phyloP scores from a whole-genome alignment of 2,329 filamentous ascomycete genomes.

The Colletotrichum sp. region DNA sequence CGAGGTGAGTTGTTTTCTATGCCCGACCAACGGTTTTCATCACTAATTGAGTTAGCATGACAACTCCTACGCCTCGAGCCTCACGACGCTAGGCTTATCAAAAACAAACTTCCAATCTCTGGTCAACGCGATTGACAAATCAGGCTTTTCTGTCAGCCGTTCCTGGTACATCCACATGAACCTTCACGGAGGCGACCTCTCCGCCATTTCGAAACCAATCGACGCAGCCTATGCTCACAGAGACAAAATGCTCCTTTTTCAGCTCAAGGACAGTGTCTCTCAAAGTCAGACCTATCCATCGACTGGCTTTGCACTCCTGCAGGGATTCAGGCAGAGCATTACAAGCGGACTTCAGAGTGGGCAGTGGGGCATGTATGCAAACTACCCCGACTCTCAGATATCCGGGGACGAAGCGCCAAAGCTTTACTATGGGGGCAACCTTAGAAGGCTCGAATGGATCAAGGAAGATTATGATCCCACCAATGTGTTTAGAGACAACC shows the following conservation, averaged over 20 bases:
- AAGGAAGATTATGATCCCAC: constrained; percentile 44
- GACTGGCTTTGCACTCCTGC: constrained; percentile 32
- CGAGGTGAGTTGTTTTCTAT: background rate
- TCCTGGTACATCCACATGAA: constrained; percentile 40
- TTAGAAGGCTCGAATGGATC: constrained; percentile 38
- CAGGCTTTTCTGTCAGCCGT: constrained; percentile 22
- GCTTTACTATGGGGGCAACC: constrained; percentile 50
- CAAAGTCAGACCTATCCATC: constrained; percentile 31
- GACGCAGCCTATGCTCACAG: constrained; percentile 43
- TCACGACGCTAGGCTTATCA: constrained; percentile 29
- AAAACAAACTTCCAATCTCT: constrained; percentile 26
- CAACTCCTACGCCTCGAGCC: constrained; percentile 33
- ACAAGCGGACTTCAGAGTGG: constrained; percentile 36
- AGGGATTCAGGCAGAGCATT: constrained; percentile 45
- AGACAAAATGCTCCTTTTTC: constrained; percentile 53
- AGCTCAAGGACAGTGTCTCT: constrained; percentile 48
- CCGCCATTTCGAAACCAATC: constrained; percentile 33
- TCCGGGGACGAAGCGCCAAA: constrained; percentile 47
- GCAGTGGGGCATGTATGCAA: constrained; percentile 55
- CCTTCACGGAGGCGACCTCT: constrained; percentile 37
- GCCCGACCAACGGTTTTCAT: background rate
- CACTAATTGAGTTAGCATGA: constrained; percentile 24
- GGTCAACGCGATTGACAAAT: constrained; percentile 21
- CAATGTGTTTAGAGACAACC: constrained; percentile 45
- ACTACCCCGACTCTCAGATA: constrained; percentile 57